Evolutionary conservation across 352 stramenopile species (phyloP).

Genomic region (Phytophthora rubi): DNA sequence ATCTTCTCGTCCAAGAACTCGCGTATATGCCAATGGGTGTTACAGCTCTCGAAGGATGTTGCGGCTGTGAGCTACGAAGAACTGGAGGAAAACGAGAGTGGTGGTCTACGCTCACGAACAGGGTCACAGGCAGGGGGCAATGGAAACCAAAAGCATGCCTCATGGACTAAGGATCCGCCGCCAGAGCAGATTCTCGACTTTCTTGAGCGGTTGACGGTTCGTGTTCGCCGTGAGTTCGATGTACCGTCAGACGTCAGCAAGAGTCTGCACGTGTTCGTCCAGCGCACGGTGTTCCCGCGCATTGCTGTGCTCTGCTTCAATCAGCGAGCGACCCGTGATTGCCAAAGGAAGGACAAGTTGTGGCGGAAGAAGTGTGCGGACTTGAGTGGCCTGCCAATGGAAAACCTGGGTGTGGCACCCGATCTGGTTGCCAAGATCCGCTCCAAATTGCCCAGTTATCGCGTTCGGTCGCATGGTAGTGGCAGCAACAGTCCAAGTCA

Average conservation of each 20-base stretch:
- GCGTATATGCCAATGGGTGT: slow-evolving; percentile 73
- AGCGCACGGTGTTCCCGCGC: slow-evolving; percentile 79
- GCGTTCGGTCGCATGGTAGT: slow-evolving; percentile 24
- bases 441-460: slow-evolving; percentile 55
- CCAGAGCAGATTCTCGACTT: slow-evolving; percentile 85
- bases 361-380: slow-evolving; percentile 81
- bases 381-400: slow-evolving; percentile 67
- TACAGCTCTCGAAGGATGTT: slow-evolving; percentile 72
- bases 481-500: slow-evolving; percentile 33
- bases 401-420: slow-evolving; percentile 59
- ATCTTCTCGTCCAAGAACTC: slow-evolving; percentile 76
- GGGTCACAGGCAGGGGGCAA: slow-evolving; percentile 13
- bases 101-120: slow-evolving; percentile 19
- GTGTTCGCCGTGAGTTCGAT: slow-evolving; percentile 79
- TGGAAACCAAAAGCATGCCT: slow-evolving; percentile 29
- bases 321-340: slow-evolving; percentile 69
- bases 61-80: slow-evolving; percentile 61
- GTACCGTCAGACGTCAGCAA: slow-evolving; percentile 78
- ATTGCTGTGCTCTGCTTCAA: slow-evolving; percentile 80
- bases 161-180: slow-evolving; percentile 70
- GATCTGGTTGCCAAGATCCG: slow-evolving; percentile 74
- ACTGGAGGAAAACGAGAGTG: slow-evolving; percentile 50
- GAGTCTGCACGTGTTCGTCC: slow-evolving; percentile 77
- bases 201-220: slow-evolving; percentile 64
- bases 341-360: slow-evolving; percentile 83